A percentile compares a stretch with the other conserved stretches of the same genome.
These are phyloP conservation scores for Aurantiochytrium sp. DNA, from an alignment of 108 stramenopile species.

Conservation along the genomic window DNA sequence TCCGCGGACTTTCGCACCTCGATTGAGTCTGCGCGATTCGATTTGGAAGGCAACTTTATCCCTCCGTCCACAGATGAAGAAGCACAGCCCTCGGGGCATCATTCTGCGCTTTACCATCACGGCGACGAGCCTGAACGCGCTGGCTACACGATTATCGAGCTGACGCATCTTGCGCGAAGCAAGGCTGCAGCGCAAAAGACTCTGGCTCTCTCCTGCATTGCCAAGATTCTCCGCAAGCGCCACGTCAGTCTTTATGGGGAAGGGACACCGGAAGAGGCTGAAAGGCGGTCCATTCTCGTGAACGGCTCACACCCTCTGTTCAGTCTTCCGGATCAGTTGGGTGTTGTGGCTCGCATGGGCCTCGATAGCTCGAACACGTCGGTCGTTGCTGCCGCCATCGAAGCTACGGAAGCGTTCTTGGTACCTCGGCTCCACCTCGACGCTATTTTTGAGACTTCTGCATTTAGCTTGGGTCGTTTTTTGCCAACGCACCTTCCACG, in stretches of 20 bases:
- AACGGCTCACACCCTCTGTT: neutral
- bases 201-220: neutral
- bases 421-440: neutral
- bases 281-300: neutral
- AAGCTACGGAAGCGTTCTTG: neutral
- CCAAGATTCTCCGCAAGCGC: neutral
- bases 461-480: neutral
- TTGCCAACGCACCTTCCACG: neutral
- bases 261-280: neutral
- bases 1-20: neutral
- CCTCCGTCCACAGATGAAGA: neutral
- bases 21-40: neutral
- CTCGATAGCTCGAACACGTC: neutral
- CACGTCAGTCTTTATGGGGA: neutral
- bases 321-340: neutral
- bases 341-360: neutral
- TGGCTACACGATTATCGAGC: neutral
- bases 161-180: neutral
- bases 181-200: neutral
- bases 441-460: neutral
- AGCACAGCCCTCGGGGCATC: neutral
- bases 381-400: neutral
- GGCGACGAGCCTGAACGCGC: neutral
- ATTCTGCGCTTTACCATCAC: neutral
- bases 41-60: neutral